phyloP scores from a whole-genome alignment of 2,329 filamentous ascomycete genomes.

The Pseudogymnoascus sp. region DNA sequence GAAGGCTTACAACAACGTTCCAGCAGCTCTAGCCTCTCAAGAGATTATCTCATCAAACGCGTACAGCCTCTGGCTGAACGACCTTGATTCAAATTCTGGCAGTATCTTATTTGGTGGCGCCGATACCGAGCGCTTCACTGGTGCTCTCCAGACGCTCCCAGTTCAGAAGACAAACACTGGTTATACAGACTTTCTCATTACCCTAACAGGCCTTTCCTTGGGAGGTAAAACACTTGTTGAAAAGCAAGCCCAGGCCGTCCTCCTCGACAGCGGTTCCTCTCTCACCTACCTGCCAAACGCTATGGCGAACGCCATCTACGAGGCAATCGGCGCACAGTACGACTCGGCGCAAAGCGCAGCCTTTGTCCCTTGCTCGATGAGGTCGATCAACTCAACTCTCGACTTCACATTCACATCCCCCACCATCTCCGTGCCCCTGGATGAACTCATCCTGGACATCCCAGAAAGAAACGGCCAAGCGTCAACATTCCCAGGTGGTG shows the following conservation, averaged over 20 bases:
- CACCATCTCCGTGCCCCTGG: conserved; percentile 47
- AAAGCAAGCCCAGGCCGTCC: conserved; percentile 50
- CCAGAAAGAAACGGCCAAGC: conserved; percentile 37
- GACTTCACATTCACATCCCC: conserved; percentile 49
- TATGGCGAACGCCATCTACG: conserved; percentile 47
- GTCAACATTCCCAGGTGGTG: conserved; percentile 46
- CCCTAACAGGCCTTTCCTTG: conserved; percentile 52
- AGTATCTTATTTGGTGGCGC: conserved; percentile 70
- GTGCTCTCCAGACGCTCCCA: conserved; percentile 58
- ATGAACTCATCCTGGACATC: conserved; percentile 51
- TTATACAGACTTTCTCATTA: conserved; percentile 60
- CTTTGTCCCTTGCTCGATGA: conserved; percentile 53
- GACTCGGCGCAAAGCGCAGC: conserved; percentile 45
- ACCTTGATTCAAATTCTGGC: conserved; percentile 57
- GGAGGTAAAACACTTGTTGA: conserved; percentile 37
- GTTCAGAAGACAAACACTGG: conserved; percentile 46
- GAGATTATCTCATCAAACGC: conserved; percentile 58
- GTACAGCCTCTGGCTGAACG: conserved; percentile 70
- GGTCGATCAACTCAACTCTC: conserved; percentile 35
- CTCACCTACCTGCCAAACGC: conserved; percentile 58
- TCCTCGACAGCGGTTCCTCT: conserved; percentile 64
- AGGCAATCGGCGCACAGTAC: conserved; percentile 52
- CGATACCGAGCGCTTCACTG: conserved; percentile 57
- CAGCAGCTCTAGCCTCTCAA: conserved; percentile 53
- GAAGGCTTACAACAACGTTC: conserved; percentile 59